Evolutionary conservation across 169 alveolate species (phyloP), one percentile per base, ranked within the genome.

Genomic region (Plasmodium cynomolgi): DNA sequence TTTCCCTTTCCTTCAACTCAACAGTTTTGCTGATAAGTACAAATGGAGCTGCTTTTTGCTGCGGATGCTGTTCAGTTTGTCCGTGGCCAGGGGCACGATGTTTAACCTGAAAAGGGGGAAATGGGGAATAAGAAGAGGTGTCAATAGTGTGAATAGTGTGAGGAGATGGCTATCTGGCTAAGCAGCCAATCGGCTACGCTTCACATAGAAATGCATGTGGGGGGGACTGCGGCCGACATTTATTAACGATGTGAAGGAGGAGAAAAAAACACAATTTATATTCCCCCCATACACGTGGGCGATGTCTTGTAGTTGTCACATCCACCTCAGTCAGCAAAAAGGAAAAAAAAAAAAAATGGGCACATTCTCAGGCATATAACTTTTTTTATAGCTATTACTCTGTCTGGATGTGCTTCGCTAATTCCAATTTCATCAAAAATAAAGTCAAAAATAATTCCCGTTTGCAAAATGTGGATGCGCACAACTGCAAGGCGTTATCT

Each of bases 81-180:
- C 93, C 13, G 85, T 54, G 47, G 81, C 44, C 23, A 86, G 23
- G 39, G 93, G 86, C 33, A 86, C 71, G 11, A 86, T 37, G 6
- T 56, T 33, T 56, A 75, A 47, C 50, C 93, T 90, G 75, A n/a
- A 34, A 13, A 77, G 44, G 68, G 33, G 7, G 31, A 26, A 13
- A 11, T 37, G 17, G 71, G 80, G 58, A 84, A 34, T 72, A 39
- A 4, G 13, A 83, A 83, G 9, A 2, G 85, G 71, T 20, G 20
- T 56, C 0, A 37, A 41, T 37, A 17, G 26, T n/a, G n/a, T n/a
- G n/a, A n/a, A n/a, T n/a, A n/a, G 50, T 15, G 3, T 54, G 31
- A 13, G 31, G 7, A 33, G 11, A 33, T 56, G 41, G 58, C 44
- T 41, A 29, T 68, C 20, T 29, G 54, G 39, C 33, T 7, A 83